Percentiles rank a stretch among this genome's conserved stretches.
phyloP scores from a whole-genome alignment of 805 yeast species.

The Ogataea parapolymorpha region DNA sequence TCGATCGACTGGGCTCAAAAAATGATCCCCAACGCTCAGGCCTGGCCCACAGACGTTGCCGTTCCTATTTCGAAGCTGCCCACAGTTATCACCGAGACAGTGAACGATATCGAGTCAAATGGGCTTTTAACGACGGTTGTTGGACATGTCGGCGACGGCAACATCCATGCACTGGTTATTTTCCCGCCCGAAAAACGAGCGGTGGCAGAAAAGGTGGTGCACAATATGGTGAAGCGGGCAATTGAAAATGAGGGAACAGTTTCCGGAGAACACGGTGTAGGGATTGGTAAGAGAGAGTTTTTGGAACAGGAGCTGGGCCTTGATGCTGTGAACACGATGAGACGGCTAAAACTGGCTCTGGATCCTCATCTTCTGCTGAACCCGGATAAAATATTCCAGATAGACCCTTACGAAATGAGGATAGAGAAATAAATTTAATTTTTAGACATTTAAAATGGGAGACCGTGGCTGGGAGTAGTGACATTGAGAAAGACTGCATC shows the following conservation, averaged over 20 bases:
- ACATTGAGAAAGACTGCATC: no score
- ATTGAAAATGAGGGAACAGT: slow-evolving; percentile 72
- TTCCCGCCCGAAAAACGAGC: slow-evolving; percentile 49
- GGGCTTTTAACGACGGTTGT: slow-evolving; percentile 55
- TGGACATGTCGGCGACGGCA: slow-evolving; percentile 83
- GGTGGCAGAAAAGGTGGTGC: slow-evolving; percentile 48
- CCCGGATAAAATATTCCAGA: slow-evolving; percentile 73
- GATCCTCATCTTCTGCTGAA: slow-evolving; percentile 72
- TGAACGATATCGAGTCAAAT: slow-evolving; percentile 51
- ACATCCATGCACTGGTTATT: slow-evolving; percentile 65
- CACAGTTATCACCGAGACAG: slow-evolving; percentile 57
- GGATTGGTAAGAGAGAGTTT: slow-evolving; percentile 69
- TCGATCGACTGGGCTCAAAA: slow-evolving; percentile 60
- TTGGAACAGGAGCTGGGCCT: slow-evolving; percentile 61
- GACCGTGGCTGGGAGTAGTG: neutral
- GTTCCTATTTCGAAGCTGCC: slow-evolving; percentile 73
- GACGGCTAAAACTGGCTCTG: slow-evolving; percentile 62
- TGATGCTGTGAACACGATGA: slow-evolving; percentile 65
- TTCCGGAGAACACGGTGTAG: slow-evolving; percentile 84
- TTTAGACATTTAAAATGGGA: neutral
- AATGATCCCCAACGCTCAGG: slow-evolving; percentile 38
- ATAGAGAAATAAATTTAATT: slow-evolving; percentile 2
- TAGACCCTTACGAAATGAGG: slow-evolving; percentile 45
- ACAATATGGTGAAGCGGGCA: slow-evolving; percentile 61
- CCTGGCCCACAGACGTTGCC: slow-evolving; percentile 80